phyloP scores from a whole-genome alignment of 164 flowering plant species.

The Hamamelis virginiana region DNA sequence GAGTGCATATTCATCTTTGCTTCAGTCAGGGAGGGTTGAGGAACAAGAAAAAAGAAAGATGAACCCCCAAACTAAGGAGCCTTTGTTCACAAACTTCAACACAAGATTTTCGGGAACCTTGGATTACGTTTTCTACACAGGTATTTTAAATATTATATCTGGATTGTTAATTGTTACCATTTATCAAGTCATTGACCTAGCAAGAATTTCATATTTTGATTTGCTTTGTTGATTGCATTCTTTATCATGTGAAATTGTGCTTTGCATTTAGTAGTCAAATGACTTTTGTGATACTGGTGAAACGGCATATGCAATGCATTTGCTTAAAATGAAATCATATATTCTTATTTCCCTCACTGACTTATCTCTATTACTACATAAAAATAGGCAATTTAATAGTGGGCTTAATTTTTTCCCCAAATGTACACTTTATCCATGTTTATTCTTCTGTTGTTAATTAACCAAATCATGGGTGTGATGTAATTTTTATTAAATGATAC shows the following conservation, averaged over 20 bases:
- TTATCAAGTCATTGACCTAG: neutral
- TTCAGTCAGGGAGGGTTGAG: neutral
- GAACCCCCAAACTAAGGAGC: slow-evolving; percentile 26
- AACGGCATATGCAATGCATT: neutral
- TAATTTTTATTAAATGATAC: neutral
- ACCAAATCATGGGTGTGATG: neutral
- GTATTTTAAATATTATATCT: slow-evolving; percentile 17
- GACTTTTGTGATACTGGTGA: neutral
- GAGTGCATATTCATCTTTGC: slow-evolving; percentile 44
- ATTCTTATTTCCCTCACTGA: no score
- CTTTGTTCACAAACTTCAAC: slow-evolving; percentile 31
- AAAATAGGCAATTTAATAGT: neutral
- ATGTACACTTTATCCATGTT: no score
- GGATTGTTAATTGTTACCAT: neutral
- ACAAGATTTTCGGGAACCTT: slow-evolving; percentile 22
- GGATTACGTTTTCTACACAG: slow-evolving; percentile 53
- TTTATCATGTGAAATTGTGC: no score
- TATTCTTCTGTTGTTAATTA: neutral
- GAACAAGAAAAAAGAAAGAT: slow-evolving; percentile 16
- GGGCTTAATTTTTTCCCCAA: no score
- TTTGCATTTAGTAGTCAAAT: no score
- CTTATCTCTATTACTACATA: neutral
- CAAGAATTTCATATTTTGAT: neutral
- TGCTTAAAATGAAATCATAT: neutral
- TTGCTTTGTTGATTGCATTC: neutral